Conservation (phyloP, 2,329 filamentous ascomycete genomes). For the Rachicladosporium sp. region DNA sequence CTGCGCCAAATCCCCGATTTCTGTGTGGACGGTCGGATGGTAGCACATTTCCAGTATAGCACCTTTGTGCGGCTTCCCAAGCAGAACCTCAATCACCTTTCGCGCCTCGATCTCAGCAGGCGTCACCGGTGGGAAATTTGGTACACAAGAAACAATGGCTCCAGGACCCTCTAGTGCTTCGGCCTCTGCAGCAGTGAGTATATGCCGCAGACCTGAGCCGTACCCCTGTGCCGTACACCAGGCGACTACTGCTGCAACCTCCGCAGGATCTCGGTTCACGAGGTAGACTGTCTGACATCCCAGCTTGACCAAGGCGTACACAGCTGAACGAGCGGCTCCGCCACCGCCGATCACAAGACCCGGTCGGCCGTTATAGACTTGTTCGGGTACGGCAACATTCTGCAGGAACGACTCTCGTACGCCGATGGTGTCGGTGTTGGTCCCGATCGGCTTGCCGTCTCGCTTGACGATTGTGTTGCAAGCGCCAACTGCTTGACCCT, state of each 20-base stretch:
- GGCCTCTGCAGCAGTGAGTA: constrained; percentile 51
- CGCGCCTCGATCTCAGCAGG: constrained; percentile 50
- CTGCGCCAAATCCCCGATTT: constrained; percentile 50
- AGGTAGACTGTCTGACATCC: constrained; percentile 58
- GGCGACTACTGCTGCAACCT: constrained; percentile 54
- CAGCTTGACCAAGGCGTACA: constrained; percentile 65
- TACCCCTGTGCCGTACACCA: constrained; percentile 51
- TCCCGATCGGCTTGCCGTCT: constrained; percentile 45
- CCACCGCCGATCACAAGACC: constrained; percentile 67
- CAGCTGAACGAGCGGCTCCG: constrained; percentile 63
- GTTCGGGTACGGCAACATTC: constrained; percentile 31
- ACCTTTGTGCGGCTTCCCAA: constrained; percentile 44
- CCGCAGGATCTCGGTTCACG: constrained; percentile 57
- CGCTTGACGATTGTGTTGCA: constrained; percentile 68
- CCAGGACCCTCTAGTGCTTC: constrained; percentile 45
- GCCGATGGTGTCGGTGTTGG: constrained; percentile 72
- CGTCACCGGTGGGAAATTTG: constrained; percentile 60
- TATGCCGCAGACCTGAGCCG: constrained; percentile 47
- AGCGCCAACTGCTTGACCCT: constrained; percentile 61
- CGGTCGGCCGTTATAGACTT: constrained; percentile 45
- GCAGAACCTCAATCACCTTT: constrained; percentile 39
- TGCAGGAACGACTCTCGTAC: constrained; percentile 57
- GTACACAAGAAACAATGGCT: constrained; percentile 62
- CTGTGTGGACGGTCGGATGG: constrained; percentile 58
- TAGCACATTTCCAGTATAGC: constrained; percentile 75